These are phyloP conservation scores for Hericium coralloides DNA, from an alignment of 768 basidiomycete genomes.

Conservation along the genomic window DNA sequence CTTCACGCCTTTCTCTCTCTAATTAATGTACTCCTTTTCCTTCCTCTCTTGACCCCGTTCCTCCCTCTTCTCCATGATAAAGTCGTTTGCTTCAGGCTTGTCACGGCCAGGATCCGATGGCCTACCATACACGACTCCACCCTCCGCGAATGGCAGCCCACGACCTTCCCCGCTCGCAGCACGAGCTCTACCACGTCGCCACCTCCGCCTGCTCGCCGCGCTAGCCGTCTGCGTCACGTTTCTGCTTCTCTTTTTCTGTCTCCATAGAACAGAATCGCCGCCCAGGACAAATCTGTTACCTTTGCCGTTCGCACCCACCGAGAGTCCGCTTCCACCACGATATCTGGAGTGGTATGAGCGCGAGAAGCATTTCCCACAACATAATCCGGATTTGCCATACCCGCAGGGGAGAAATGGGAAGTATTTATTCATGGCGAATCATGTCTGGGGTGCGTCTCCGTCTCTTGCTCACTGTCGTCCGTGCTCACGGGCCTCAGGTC, in stretches of 20 bases:
- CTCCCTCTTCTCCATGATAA: neutral
- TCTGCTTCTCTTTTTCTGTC: neutral
- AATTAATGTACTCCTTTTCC: neutral
- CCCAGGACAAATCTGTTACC: neutral
- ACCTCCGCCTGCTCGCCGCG: neutral
- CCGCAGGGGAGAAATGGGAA: constrained; percentile 10
- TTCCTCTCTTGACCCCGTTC: neutral
- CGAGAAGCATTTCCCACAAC: constrained; percentile 7
- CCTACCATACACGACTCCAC: too few relatives aligned
- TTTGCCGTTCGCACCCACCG: neutral
- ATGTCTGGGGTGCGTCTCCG: constrained; percentile 1
- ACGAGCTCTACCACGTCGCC: neutral
- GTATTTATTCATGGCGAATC: constrained; percentile 11
- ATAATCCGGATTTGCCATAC: constrained; percentile 2
- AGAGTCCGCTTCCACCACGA: constrained; percentile 1
- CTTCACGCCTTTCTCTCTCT: neutral
- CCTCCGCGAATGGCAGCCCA: too few relatives aligned
- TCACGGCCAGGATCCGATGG: too few relatives aligned
- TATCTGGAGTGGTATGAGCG: constrained; percentile 4
- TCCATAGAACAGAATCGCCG: neutral
- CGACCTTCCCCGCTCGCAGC: neutral
- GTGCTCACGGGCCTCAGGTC: constrained; percentile 22
- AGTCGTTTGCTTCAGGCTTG: too few relatives aligned
- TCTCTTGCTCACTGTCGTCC: neutral
- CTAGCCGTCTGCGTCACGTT: neutral